Base-by-base conservation (phyloP, 495 filamentous ascomycete species). In the Talaromyces adpressus region DNA sequence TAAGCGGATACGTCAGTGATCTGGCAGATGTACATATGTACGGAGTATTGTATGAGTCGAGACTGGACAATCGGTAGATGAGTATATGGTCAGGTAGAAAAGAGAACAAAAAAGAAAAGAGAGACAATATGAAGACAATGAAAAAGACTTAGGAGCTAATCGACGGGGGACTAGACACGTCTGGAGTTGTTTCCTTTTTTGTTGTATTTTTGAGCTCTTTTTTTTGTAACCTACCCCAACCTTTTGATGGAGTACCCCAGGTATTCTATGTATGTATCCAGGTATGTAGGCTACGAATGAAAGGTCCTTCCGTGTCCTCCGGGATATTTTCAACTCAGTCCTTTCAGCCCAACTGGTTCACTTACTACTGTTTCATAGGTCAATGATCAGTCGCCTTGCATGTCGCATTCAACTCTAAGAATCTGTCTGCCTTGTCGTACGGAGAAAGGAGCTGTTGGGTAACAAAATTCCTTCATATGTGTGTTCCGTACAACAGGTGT, bases 1-100 rank as follows among this genome's bases (percentile, higher is more conserved):
- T 56, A 29, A 56, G n/a, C 52, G 52, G 52, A 56, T 56, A 56
- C 23, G 52, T 56, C 52, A 56, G 52, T 16, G 52, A 29, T 56
- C 52, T 56, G 52, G 52, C 52, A 56, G 20, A 11, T 20, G n/a
- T 49, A 49, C 45, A 49, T 49, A 20, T 41, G 36, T 41, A 41
- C 36, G 36, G 36, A 41, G 14, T 41, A 16, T 41, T 16, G 34
- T 14, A 2, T 39, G 30, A 8, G 30, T 32, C 32, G 9, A 36
- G 9, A 36, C 32, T 36, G 12, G 36, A 41, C 36, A 41, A 16
- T 14, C 36, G 14, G 36, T 41, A 20, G 45, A 49, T 18, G 16
- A 47, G 41, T 18, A 4, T 3, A 18, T 45, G 45, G 9, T 20
- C n/a, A 49, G 45, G 18, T 2, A 9, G 18, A 49, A 49, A 27